A percentile compares a stretch with the other conserved stretches of the same genome.
These are phyloP conservation scores for Podila clonocystis DNA, from an alignment of 192 early-diverging fungal species.

Conservation along the genomic window DNA sequence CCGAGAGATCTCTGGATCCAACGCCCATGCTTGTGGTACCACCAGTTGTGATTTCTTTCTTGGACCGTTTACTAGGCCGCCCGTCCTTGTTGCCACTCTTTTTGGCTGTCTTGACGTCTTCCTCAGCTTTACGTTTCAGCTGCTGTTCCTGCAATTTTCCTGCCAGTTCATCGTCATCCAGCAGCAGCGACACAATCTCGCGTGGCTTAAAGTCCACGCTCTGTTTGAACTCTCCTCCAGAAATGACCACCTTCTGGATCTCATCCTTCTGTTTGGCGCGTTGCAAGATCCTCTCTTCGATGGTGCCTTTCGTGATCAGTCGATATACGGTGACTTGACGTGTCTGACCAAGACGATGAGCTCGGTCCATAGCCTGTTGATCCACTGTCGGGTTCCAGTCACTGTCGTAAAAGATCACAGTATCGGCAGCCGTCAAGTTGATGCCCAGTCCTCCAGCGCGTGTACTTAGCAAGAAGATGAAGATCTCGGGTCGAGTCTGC, in stretches of 20 bases:
- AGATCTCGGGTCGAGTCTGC: constrained; percentile 88
- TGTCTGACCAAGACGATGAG: constrained; percentile 87
- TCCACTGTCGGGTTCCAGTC: constrained; percentile 94
- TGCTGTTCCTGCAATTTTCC: constrained; percentile 63
- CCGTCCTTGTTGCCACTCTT: constrained; percentile 13
- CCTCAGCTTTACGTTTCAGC: constrained; percentile 64
- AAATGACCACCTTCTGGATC: constrained; percentile 95
- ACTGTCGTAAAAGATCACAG: constrained; percentile 88
- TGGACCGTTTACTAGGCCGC: constrained; percentile 24
- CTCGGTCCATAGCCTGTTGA: constrained; percentile 93
- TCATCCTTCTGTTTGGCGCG: constrained; percentile 93
- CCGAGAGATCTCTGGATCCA: constrained; percentile 11
- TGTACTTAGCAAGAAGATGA: constrained; percentile 86
- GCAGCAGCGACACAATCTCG: constrained; percentile 86
- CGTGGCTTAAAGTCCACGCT: constrained; percentile 88
- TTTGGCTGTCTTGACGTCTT: constrained; percentile 50
- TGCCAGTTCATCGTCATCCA: constrained; percentile 81
- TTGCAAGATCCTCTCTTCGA: constrained; percentile 84
- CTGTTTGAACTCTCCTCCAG: constrained; percentile 85
- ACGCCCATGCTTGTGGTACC: not conserved
- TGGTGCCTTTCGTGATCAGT: constrained; percentile 80
- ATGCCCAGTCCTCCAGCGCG: constrained; percentile 90
- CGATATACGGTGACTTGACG: constrained; percentile 88
- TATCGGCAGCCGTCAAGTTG: constrained; percentile 91
- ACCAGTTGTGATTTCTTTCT: constrained; percentile 13